A percentile compares a stretch with the other conserved stretches of the same genome.
Evolutionary conservation across 148 eudicot genomes (phyloP).

Genomic region (Pouteria glomerata): DNA sequence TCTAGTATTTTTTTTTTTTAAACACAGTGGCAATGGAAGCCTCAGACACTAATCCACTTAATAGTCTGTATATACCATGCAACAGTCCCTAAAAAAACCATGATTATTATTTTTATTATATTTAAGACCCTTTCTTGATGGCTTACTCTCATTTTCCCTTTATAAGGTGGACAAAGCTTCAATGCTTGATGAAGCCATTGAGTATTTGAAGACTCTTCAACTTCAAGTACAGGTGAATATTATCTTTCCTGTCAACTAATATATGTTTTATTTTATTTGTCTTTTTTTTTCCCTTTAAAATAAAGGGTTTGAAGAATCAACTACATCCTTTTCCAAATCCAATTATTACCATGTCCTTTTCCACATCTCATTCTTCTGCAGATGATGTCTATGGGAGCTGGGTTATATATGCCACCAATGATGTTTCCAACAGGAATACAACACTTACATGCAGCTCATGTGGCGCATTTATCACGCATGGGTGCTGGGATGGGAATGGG

Average conservation of each 20-base stretch:
- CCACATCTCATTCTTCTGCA: constrained; percentile 21
- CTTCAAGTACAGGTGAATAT: constrained; percentile 85
- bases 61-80: neutral
- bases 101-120: neutral
- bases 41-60: neutral
- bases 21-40: neutral
- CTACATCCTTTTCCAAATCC: neutral
- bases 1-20: neutral
- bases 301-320: neutral
- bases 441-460: constrained; percentile 60
- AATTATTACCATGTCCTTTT: no score
- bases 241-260: neutral
- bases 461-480: constrained; percentile 70
- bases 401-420: constrained; percentile 89
- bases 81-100: neutral
- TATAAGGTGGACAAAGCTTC: constrained; percentile 93
- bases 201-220: constrained; percentile 94
- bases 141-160: constrained; percentile 7
- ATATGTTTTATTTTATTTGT: neutral
- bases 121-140: neutral
- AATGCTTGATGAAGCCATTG: constrained; percentile 99
- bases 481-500: constrained; percentile 51
- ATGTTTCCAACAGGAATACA: constrained; percentile 78
- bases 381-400: constrained; percentile 94
- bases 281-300: no score